A percentile compares a stretch with the other conserved stretches of the same genome.
Evolutionary conservation across 2,329 filamentous ascomycete genomes (phyloP).

Genomic region (Fusarium sarcochroum): DNA sequence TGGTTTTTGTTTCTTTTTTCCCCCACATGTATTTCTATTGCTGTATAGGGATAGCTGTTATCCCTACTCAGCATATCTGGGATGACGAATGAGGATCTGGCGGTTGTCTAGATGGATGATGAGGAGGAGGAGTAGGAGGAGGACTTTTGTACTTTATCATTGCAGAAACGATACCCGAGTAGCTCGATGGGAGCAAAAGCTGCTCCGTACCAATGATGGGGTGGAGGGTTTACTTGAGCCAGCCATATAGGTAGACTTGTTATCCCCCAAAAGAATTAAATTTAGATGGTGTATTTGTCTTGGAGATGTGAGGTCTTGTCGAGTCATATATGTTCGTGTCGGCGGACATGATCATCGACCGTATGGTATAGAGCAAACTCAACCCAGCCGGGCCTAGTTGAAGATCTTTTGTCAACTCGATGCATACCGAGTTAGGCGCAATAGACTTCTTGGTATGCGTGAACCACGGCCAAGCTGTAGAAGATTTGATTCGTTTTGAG

Average conservation of each 20-base stretch:
- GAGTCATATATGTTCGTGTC: too few relatives aligned
- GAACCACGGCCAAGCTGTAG: too few relatives aligned
- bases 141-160: constrained; percentile 48
- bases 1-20: constrained; percentile 19
- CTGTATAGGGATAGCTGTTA: constrained; percentile 11
- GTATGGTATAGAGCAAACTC: too few relatives aligned
- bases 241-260: constrained; percentile 5
- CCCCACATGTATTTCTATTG: constrained; percentile 44
- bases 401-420: too few relatives aligned
- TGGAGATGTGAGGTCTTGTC: neutral
- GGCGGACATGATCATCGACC: too few relatives aligned
- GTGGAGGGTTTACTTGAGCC: constrained; percentile 3
- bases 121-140: constrained; percentile 10
- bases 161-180: constrained; percentile 50
- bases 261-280: constrained; percentile 11
- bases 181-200: constrained; percentile 33
- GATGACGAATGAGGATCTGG: constrained; percentile 7
- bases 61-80: constrained; percentile 28
- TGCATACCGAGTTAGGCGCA: too few relatives aligned
- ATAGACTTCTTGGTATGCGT: too few relatives aligned
- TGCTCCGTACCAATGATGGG: constrained; percentile 37
- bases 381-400: too few relatives aligned
- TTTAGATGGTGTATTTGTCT: constrained; percentile 4
- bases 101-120: constrained; percentile 7
- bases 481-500: too few relatives aligned